Conservation (phyloP, 2,329 filamentous ascomycete species). For the Biscogniauxia marginata region DNA sequence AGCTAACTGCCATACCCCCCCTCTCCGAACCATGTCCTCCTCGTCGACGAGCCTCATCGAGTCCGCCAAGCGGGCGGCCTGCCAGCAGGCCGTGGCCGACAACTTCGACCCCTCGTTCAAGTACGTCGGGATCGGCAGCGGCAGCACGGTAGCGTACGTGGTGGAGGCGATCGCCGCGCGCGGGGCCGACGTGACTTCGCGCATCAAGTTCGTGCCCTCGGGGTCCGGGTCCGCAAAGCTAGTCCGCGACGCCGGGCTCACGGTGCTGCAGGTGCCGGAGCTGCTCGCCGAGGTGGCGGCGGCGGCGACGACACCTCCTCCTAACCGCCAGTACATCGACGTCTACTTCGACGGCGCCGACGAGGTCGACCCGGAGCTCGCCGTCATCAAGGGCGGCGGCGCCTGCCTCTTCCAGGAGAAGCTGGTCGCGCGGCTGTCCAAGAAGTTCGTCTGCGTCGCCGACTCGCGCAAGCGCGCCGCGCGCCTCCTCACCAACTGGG, state of each 20-base stretch:
- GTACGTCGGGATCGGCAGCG: constrained; percentile 82
- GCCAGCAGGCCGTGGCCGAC: constrained; percentile 64
- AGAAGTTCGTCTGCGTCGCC: constrained; percentile 84
- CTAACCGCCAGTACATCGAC: constrained; percentile 62
- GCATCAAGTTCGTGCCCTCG: constrained; percentile 87
- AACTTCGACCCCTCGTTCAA: constrained; percentile 78
- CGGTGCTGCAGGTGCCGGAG: constrained; percentile 74
- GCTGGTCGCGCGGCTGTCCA: constrained; percentile 80
- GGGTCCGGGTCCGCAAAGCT: constrained; percentile 88
- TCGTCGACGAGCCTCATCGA: constrained; percentile 51
- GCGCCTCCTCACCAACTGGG: constrained; percentile 74
- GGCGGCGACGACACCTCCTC: constrained; percentile 38
- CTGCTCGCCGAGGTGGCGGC: constrained; percentile 55
- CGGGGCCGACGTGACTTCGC: constrained; percentile 49
- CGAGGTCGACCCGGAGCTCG: constrained; percentile 91
- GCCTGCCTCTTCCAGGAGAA: constrained; percentile 99
- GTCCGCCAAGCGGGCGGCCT: constrained; percentile 72
- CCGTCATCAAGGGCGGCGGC: constrained; percentile 96
- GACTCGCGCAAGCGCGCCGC: constrained; percentile 88
- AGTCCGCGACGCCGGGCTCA: constrained; percentile 75
- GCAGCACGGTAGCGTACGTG: constrained; percentile 81
- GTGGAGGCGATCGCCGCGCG: constrained; percentile 74
- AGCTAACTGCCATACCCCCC: background rate
- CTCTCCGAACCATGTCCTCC: constrained; percentile 12
- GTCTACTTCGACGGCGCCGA: constrained; percentile 96